phyloP scores from a whole-genome alignment of 176 grass and related monocot genomes.

The Cenchrus americanus region DNA sequence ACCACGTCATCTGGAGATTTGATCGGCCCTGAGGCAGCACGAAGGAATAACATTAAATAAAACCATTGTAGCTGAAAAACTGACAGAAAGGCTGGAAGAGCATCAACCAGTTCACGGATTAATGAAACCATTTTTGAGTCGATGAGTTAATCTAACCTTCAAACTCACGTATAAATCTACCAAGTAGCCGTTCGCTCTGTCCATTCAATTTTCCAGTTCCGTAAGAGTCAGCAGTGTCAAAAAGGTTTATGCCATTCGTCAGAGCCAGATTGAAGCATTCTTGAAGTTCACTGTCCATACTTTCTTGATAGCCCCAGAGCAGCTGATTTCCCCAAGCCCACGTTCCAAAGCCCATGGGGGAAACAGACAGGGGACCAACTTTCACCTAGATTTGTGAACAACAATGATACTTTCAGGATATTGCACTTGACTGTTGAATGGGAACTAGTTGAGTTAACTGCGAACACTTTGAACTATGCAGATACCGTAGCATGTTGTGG shows the following conservation, averaged over 20 bases:
- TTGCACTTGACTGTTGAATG: neutral
- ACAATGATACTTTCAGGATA: neutral
- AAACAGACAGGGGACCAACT: slow-evolving; percentile 69
- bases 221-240: slow-evolving; percentile 97
- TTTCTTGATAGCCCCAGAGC: slow-evolving; percentile 91
- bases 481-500: neutral
- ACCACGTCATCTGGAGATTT: slow-evolving; percentile 66
- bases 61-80: neutral
- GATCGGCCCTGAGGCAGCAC: slow-evolving; percentile 44
- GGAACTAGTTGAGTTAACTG: neutral
- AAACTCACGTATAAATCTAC: slow-evolving; percentile 78
- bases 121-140: slow-evolving; percentile 7
- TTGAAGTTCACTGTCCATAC: slow-evolving; percentile 77
- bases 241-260: slow-evolving; percentile 81
- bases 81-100: neutral
- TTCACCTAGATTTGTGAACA: slow-evolving; percentile 64
- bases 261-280: slow-evolving; percentile 81
- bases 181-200: slow-evolving; percentile 82
- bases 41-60: slow-evolving; percentile 6
- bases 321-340: slow-evolving; percentile 97
- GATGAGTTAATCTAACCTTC: slow-evolving; percentile 41
- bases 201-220: slow-evolving; percentile 87
- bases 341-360: slow-evolving; percentile 94
- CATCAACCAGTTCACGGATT: neutral
- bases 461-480: neutral